A percentile compares a stretch with the other conserved stretches of the same genome.
Conservation (phyloP, 2,329 filamentous ascomycete species). For the Penicillium sclerotiorum region DNA sequence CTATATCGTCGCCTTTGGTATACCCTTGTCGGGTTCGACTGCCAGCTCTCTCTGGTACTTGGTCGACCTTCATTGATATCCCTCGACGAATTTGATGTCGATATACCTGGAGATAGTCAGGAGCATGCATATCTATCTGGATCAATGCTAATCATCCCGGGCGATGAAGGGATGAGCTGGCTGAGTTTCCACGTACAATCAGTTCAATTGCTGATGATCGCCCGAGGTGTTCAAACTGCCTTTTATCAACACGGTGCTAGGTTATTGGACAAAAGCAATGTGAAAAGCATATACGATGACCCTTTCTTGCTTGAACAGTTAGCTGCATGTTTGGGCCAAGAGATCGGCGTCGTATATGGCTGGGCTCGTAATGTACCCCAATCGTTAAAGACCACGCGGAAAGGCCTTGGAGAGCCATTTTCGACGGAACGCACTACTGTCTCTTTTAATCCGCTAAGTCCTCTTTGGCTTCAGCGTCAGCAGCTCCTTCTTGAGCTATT, state of each 20-base stretch:
- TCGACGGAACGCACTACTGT: constrained; percentile 42
- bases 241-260: constrained; percentile 32
- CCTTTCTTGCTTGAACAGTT: constrained; percentile 29
- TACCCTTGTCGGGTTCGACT: constrained; percentile 53
- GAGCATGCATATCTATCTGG: constrained; percentile 30
- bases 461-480: constrained; percentile 47
- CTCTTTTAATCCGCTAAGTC: constrained; percentile 38
- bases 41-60: constrained; percentile 49
- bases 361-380: constrained; percentile 42
- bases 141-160: constrained; percentile 32
- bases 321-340: constrained; percentile 34
- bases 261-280: neutral
- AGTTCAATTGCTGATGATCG: constrained; percentile 34
- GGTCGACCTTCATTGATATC: constrained; percentile 47
- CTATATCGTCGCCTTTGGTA: constrained; percentile 57
- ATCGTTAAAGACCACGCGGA: constrained; percentile 41
- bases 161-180: constrained; percentile 41
- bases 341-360: constrained; percentile 30
- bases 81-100: constrained; percentile 36
- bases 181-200: constrained; percentile 41
- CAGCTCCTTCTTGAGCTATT: constrained; percentile 45
- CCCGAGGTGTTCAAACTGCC: constrained; percentile 35
- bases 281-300: constrained; percentile 34
- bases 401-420: constrained; percentile 35
- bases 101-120: constrained; percentile 28